Conservation (phyloP, 2,329 filamentous ascomycete genomes). For the Trichoderma semiorbis region DNA sequence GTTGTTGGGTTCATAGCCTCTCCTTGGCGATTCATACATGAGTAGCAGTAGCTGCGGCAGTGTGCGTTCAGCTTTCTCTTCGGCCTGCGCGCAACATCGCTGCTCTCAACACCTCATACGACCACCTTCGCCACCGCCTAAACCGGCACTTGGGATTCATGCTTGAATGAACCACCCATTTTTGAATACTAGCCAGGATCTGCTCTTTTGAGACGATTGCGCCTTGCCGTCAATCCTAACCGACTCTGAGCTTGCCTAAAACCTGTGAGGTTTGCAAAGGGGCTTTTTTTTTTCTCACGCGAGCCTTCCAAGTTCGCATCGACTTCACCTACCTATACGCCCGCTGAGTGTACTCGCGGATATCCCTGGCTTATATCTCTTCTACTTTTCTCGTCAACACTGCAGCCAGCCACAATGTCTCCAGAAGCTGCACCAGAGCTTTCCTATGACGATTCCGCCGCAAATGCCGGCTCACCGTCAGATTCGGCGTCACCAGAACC, state of each 20-base stretch:
- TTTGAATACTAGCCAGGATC: not conserved
- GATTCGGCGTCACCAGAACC: constrained; percentile 14
- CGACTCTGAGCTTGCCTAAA: not conserved
- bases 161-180: not conserved
- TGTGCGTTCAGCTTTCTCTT: not conserved
- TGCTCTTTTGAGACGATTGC: not conserved
- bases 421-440: not conserved
- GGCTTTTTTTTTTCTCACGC: not conserved
- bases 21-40: constrained; percentile 1
- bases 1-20: not conserved
- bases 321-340: not conserved
- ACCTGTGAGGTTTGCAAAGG: not conserved
- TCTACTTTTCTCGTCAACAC: not conserved
- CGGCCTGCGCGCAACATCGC: not conserved
- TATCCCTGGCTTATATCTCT: not conserved
- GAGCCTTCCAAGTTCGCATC: not conserved
- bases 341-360: not conserved
- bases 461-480: constrained; percentile 11
- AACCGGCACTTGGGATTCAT: not conserved
- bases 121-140: not conserved
- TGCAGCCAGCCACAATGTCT: not conserved
- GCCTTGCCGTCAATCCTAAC: not conserved
- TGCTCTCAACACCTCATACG: not conserved
- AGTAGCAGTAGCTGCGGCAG: not conserved
- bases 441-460: not conserved